phyloP scores from a whole-genome alignment of 352 stramenopile genomes.

The Globisporangium orthogonon region DNA sequence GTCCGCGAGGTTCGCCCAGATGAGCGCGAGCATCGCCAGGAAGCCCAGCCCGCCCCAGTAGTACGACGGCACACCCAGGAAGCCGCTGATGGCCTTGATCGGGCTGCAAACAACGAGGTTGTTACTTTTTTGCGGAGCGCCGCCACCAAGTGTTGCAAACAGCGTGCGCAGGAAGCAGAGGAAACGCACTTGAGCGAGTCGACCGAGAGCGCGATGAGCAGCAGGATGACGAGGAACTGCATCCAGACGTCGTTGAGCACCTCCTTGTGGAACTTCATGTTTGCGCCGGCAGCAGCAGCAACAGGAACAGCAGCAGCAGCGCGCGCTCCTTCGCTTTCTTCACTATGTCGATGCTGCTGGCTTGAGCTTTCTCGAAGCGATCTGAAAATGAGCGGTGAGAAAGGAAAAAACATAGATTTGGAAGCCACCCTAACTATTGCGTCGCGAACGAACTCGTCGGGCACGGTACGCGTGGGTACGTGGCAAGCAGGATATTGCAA shows the following conservation, averaged over 20 bases:
- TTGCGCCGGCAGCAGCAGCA: not conserved
- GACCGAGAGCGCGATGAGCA: slow-evolving; percentile 17
- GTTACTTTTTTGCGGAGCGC: too few relatives aligned
- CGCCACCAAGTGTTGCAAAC: too few relatives aligned
- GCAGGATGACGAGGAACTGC: slow-evolving; percentile 27
- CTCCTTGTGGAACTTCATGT: slow-evolving; percentile 74
- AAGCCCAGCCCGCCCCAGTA: slow-evolving; percentile 65
- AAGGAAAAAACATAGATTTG: too few relatives aligned
- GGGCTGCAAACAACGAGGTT: slow-evolving; percentile 23
- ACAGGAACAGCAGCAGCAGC: not conserved
- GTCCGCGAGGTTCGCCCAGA: slow-evolving; percentile 75
- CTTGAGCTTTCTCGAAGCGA: too few relatives aligned
- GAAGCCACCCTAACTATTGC: too few relatives aligned
- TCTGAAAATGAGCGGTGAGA: too few relatives aligned
- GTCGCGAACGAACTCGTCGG: too few relatives aligned
- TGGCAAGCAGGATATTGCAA: too few relatives aligned
- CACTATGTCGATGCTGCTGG: too few relatives aligned
- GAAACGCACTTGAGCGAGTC: slow-evolving; percentile 81
- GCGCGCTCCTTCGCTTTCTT: not conserved
- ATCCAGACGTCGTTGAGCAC: slow-evolving; percentile 81
- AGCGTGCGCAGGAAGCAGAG: not conserved
- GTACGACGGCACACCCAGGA: slow-evolving; percentile 58
- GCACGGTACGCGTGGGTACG: too few relatives aligned
- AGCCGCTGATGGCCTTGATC: slow-evolving; percentile 76
- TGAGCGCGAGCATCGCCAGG: slow-evolving; percentile 52